These are phyloP conservation scores for Aulographum hederae DNA, from an alignment of 2,329 filamentous ascomycete species.

Conservation along the genomic window DNA sequence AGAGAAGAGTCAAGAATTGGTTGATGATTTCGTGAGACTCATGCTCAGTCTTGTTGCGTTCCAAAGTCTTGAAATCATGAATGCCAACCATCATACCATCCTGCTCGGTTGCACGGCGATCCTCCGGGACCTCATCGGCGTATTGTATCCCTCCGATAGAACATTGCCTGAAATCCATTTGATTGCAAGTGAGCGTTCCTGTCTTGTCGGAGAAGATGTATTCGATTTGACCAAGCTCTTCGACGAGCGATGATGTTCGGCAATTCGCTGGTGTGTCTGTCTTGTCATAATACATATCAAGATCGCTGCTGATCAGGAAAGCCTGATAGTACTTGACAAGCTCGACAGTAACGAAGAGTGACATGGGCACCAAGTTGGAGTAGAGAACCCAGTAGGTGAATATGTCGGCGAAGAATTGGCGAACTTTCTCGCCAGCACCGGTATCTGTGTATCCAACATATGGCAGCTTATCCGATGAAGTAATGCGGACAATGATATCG, in stretches of 20 bases:
- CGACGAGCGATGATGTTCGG: conserved; percentile 86
- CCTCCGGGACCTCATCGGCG: conserved; percentile 78
- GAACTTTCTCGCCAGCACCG: conserved; percentile 40
- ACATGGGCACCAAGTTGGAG: conserved; percentile 90
- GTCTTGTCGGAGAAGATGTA: conserved; percentile 99
- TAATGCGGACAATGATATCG: conserved; percentile 63
- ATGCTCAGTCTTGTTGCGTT: conserved; percentile 48
- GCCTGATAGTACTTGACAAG: conserved; percentile 96
- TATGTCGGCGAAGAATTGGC: conserved; percentile 81
- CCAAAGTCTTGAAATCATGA: conserved; percentile 64
- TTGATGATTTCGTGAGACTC: conserved; percentile 44
- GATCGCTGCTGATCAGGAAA: conserved; percentile 91
- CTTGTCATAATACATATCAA: conserved; percentile 95
- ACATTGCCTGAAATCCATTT: conserved; percentile 97
- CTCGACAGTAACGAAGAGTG: conserved; percentile 92
- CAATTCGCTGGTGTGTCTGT: conserved; percentile 92
- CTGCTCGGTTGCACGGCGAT: conserved; percentile 60
- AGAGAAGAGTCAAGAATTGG: conserved; percentile 72
- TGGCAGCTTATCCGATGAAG: conserved; percentile 39
- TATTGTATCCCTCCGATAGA: conserved; percentile 90
- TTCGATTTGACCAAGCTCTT: conserved; percentile 94
- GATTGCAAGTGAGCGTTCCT: conserved; percentile 89
- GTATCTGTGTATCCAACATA: conserved; percentile 49
- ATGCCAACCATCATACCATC: conserved; percentile 65
- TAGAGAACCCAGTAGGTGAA: conserved; percentile 98